Evolutionary conservation across 1,284 basidiomycete genomes (phyloP), one percentile per base, ranked within the genome.

Genomic region (Termitomyces sp.): DNA sequence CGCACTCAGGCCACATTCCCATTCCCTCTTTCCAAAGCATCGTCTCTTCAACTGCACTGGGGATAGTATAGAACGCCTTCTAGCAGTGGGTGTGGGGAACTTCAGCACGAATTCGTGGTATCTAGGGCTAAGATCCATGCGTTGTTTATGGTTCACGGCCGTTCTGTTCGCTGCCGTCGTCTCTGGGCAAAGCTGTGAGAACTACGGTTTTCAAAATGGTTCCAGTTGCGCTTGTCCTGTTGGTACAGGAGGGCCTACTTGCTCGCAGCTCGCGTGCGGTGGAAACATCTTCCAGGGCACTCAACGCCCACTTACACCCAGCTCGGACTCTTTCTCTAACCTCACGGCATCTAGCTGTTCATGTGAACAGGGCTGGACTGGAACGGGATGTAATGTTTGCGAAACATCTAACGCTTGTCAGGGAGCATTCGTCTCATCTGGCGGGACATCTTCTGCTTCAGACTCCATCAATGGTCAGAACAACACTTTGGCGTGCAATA

Each of bases 321-420:
- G 64, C 2, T 62, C 75, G 0, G 69, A 72, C 4, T 74, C 74
- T 1, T 72, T 80, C 48, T 74, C 80, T 11, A 88, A 91, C 63
- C 57, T 89, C 50, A 87, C 84, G 1, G 63, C 76, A 19, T 72
- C 80, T 16, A 71, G 68, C 3, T 93, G 91, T 62, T 68, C 74
- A 0, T 93, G 91, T 65, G 69, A 80, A 54, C 63, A 64, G 47
- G 91, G 86, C 0, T 93, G 91, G 90, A 73, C 72, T 0, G 91
- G 91, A 2, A 77, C 78, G 0, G 86, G 81, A 0, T 94, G 91
- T 68, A 91, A 91, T 57, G 84, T 88, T 30, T 91, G 88, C 62
- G 74, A 78, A 58, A 78, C 69, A 14, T 66, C 80, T 1, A 75
- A 69, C 55, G 82, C 83, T 0, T 90, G 87, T 62, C 82, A 85